Base-by-base conservation (phyloP, 805 yeast species). In the Nakazawaea populi region DNA sequence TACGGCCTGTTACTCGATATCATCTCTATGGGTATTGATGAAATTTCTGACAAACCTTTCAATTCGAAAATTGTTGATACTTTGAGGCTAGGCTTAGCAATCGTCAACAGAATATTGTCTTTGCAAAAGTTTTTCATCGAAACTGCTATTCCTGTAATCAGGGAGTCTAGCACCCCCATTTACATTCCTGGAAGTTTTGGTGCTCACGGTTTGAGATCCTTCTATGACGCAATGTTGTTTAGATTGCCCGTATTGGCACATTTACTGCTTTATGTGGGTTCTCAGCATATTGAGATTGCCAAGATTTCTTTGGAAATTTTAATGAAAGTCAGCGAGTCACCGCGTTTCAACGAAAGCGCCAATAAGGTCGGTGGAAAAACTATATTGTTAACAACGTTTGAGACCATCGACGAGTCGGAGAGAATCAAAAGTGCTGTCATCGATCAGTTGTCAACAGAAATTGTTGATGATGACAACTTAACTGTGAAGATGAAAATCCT, bases 371-470 rank as follows among this genome's bases (percentile, higher is more conserved):
- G 64, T 14, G 60, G 74, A 8, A 79, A 74, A 48, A 83, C 83
- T 54, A 79, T 90, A 56, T 67, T 92, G 11, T 65, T 91, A 44
- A 82, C 89, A 0, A 74, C 87, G 38, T 75, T 87, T 48, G 86
- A 84, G 58, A 84, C 90, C 12, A 79, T 87, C 34, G 88, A 88
- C 56, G 97, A 91, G 57, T 81, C 96, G 0, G 70, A 76, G 1
- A 75, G 91, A 56, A 86, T 92, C 38, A 79, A 86, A 53, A 79
- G 78, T 57, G 81, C 89, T 0, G 82, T 90, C 53, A 81, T 88
- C 41, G 77, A 80, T 40, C 96, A 89, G 59, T 58, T 85, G 27
- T 83, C 78, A 42, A 58, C 79, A 5, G 70, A 58, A 6, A 71
- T 75, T 39, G 65, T 67, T 1, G 56, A 60, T n/a, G 64, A 69